Evolutionary conservation across 306 rosid genomes (phyloP).

Genomic region (Gastrolobium bilobum): DNA sequence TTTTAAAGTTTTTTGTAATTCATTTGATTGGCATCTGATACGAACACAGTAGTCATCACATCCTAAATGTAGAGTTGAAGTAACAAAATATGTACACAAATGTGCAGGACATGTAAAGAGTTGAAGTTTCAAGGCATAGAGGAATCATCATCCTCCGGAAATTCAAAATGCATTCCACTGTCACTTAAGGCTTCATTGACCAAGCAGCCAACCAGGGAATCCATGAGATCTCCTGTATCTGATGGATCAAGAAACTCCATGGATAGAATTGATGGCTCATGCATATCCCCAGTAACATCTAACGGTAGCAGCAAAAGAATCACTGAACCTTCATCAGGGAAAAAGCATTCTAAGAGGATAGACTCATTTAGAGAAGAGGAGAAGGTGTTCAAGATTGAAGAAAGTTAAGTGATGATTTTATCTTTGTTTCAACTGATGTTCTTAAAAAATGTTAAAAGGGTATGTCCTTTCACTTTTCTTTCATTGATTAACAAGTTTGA

Average conservation of each 20-base stretch:
- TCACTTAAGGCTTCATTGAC: slow-evolving; percentile 74
- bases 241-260: slow-evolving; percentile 74
- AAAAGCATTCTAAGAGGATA: slow-evolving; percentile 60
- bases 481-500: slow-evolving; percentile 52
- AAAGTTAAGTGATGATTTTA: slow-evolving; percentile 78
- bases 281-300: slow-evolving; percentile 50
- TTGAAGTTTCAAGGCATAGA: slow-evolving; percentile 59
- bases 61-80: not conserved
- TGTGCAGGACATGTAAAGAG: slow-evolving; percentile 70
- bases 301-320: slow-evolving; percentile 64
- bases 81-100: slow-evolving; percentile 23
- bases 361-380: slow-evolving; percentile 78
- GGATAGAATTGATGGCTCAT: slow-evolving; percentile 58
- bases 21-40: slow-evolving; percentile 39
- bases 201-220: slow-evolving; percentile 66
- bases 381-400: slow-evolving; percentile 83
- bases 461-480: not conserved
- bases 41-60: slow-evolving; percentile 15
- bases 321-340: slow-evolving; percentile 58
- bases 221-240: slow-evolving; percentile 71
- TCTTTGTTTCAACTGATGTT: slow-evolving; percentile 35
- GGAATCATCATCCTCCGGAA: slow-evolving; percentile 67
- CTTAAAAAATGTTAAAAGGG: slow-evolving; percentile 1
- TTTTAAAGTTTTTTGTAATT: slow-evolving; percentile 24
- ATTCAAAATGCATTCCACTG: slow-evolving; percentile 67